phyloP scores from a whole-genome alignment of 352 stramenopile genomes.

The Globisporangium megalacanthum region DNA sequence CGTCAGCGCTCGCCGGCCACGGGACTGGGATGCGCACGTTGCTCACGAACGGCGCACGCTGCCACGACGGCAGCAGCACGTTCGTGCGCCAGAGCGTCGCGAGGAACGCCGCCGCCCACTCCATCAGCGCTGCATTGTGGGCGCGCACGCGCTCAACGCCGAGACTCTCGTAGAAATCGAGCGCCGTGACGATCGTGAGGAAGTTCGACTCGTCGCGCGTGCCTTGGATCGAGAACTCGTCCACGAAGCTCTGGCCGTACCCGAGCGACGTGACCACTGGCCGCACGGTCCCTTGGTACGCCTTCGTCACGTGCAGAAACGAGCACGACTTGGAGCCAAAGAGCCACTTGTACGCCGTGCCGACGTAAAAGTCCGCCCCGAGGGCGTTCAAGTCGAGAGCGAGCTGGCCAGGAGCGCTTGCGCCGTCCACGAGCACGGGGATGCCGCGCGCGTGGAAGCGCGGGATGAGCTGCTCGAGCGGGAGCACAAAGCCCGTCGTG shows the following conservation, averaged over 20 bases:
- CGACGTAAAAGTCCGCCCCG: slow-evolving; percentile 79
- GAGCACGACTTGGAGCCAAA: slow-evolving; percentile 83
- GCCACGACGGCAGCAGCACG: slow-evolving; percentile 62
- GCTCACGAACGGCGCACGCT: slow-evolving; percentile 76
- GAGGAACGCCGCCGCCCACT: slow-evolving; percentile 76
- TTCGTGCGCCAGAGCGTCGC: slow-evolving; percentile 72
- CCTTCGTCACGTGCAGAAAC: slow-evolving; percentile 80
- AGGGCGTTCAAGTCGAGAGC: slow-evolving; percentile 63
- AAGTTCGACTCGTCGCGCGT: slow-evolving; percentile 83
- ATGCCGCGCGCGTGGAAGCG: slow-evolving; percentile 76
- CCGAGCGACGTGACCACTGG: slow-evolving; percentile 78
- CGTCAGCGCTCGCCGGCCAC: slow-evolving; percentile 42
- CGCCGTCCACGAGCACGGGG: slow-evolving; percentile 74
- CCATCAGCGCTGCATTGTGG: slow-evolving; percentile 82
- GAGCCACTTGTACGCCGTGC: slow-evolving; percentile 82
- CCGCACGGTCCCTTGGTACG: slow-evolving; percentile 61
- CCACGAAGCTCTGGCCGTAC: slow-evolving; percentile 75
- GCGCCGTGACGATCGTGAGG: slow-evolving; percentile 68
- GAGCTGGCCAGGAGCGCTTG: slow-evolving; percentile 68
- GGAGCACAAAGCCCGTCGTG: slow-evolving; percentile 68
- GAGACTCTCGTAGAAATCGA: slow-evolving; percentile 83
- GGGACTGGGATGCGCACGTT: slow-evolving; percentile 71
- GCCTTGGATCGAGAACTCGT: slow-evolving; percentile 82
- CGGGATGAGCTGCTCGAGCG: slow-evolving; percentile 77
- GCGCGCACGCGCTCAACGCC: slow-evolving; percentile 65